Evolutionary conservation across 306 rosid genomes (phyloP).

Genomic region (Medicago arabica): DNA sequence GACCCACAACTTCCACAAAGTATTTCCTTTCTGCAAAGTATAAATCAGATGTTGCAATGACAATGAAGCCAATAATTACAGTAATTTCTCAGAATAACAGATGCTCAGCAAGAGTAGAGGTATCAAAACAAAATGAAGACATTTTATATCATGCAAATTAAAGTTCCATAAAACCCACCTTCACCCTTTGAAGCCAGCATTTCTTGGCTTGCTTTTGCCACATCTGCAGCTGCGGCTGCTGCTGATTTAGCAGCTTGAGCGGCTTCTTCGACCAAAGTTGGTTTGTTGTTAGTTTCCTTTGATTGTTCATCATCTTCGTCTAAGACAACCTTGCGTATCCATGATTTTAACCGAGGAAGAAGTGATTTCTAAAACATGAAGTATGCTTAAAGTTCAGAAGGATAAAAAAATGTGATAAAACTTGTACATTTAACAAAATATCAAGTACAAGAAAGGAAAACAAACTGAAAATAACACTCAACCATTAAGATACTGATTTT

Average conservation of each 20-base stretch:
- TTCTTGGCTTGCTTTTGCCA: slow-evolving; percentile 85
- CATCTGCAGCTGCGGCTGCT: slow-evolving; percentile 94
- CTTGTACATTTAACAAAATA: slow-evolving; percentile 12
- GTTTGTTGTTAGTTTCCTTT: slow-evolving; percentile 58
- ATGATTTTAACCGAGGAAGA: slow-evolving; percentile 87
- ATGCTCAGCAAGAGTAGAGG: slow-evolving; percentile 5
- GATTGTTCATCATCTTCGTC: slow-evolving; percentile 63
- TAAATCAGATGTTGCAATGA: slow-evolving; percentile 40
- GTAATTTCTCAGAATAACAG: slow-evolving; percentile 30
- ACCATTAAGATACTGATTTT: slow-evolving; percentile 27
- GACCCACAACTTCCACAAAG: slow-evolving; percentile 61
- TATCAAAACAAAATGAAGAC: slow-evolving; percentile 6
- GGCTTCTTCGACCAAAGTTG: slow-evolving; percentile 78
- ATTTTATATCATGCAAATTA: slow-evolving; percentile 31
- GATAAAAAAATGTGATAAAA: slow-evolving; percentile 33
- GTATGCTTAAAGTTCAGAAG: slow-evolving; percentile 37
- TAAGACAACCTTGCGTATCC: slow-evolving; percentile 83
- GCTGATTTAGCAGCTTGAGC: slow-evolving; percentile 94
- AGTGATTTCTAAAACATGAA: slow-evolving; percentile 69
- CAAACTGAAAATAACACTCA: slow-evolving; percentile 24
- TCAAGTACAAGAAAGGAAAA: slow-evolving; percentile 29
- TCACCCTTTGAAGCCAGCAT: slow-evolving; percentile 76
- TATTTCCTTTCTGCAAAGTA: slow-evolving; percentile 65
- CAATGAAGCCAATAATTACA: slow-evolving; percentile 26
- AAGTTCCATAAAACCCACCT: slow-evolving; percentile 57